Evolutionary conservation across 768 basidiomycete genomes (phyloP), one percentile per base, ranked within the genome.

Genomic region (Boletus pseudopeckii): DNA sequence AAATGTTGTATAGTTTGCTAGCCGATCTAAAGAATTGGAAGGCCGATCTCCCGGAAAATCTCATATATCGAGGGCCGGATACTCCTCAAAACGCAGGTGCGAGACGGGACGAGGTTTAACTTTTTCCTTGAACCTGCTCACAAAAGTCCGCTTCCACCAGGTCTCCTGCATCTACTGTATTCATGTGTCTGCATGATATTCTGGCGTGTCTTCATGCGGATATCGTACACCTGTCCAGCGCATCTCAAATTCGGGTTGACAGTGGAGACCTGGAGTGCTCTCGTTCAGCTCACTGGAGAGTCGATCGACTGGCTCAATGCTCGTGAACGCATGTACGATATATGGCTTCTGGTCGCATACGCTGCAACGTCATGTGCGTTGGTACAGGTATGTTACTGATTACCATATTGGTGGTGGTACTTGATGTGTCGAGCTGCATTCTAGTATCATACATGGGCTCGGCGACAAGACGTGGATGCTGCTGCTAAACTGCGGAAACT

Each of bases 161-260:
- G 96, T 39, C 75, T 97, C 51, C 76, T 99, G 22, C 94, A 97
- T 70, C 71, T 98, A 48, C 77, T 92, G 38, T 94, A 91, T 68
- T 82, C 89, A 30, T 92, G 90, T 65, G 85, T 98, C 41, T 87
- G 85, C 61, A 97, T 98, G 85, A 90, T 98, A 70, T 95, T 97
- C 73, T 97, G 92, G 86, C 88, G 96, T 46, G 93, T 97, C 32
- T 98, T 98, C 76, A 95, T 98, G 92, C 84, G 96, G 48, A 92
- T 98, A 71, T 93, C 91, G 53, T 98, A 97, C 74, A 80, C 85
- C 18, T 90, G 91, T 65, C 94, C 96, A 9, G 82, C 82, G 11
- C 93, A 97, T 65, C 81, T 96, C 64, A 94, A 90, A 66, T 93
- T 96, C 63, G 80, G 82, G 37, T 72, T 95, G 58, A 89, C 86